Conservation (phyloP, 1,284 basidiomycete species). For the Sutorius eximius region DNA sequence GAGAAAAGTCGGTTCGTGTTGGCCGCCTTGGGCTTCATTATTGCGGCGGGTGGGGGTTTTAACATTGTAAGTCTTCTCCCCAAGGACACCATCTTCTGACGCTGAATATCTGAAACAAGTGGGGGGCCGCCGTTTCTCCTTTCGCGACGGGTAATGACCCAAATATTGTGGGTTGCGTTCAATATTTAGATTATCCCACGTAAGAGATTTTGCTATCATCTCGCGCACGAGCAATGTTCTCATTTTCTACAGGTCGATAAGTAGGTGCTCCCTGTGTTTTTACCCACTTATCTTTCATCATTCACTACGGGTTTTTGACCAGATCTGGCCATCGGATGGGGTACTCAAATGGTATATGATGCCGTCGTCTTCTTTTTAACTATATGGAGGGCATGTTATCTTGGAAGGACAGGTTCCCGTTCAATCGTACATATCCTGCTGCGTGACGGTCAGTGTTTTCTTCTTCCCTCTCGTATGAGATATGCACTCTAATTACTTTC, state of each 20-base stretch:
- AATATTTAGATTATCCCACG: background rate
- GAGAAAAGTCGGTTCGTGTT: conserved; percentile 21
- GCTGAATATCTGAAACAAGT: conserved; percentile 1
- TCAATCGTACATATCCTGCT: conserved; percentile 12
- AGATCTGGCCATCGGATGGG: conserved; percentile 10
- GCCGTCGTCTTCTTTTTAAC: conserved; percentile 15
- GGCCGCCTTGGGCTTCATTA: conserved; percentile 4
- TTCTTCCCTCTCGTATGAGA: too few species aligned
- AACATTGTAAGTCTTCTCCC: conserved; percentile 21
- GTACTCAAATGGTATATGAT: conserved; percentile 13
- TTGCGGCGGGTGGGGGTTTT: conserved; percentile 2
- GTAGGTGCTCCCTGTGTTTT: background rate
- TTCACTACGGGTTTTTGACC: background rate
- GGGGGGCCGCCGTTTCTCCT: conserved; percentile 2
- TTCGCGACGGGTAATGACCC: background rate
- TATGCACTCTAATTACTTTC: background rate
- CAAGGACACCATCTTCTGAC: background rate
- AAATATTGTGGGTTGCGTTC: background rate
- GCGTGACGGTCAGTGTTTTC: conserved; percentile 15
- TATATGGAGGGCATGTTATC: conserved; percentile 2
- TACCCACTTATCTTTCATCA: background rate
- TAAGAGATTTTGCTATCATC: background rate
- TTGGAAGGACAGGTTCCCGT: conserved; percentile 1
- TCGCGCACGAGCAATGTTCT: background rate
- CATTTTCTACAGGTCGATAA: conserved; percentile 1